Base-by-base conservation (phyloP, 2,329 filamentous ascomycete genomes). In the Beauveria pseudobassiana region DNA sequence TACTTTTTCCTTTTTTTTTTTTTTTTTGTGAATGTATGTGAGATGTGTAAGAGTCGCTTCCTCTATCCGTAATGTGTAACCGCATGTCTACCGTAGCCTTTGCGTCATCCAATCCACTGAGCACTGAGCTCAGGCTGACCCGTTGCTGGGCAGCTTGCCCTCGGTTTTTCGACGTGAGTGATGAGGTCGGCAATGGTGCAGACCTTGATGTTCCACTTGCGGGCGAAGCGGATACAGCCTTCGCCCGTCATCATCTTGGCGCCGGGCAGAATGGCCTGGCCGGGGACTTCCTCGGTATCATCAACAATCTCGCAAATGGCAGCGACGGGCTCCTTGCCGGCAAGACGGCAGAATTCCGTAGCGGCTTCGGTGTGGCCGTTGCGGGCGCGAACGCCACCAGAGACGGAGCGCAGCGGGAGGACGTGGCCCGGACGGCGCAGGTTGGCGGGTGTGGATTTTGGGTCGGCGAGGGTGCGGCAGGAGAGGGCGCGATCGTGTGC, bases 161-260 rank as follows among this genome's bases (percentile, higher is more conserved):
- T 93, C 87, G 45, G 81, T 87, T 86, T 87, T 74, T 95, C 88
- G 63, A 96, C 78, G 73, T 96, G 89, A 62, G 79, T 80, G 30
- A 93, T 88, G 76, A 99, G 75, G 75, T 93, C 92, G 72, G 93
- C 92, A 76, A 99, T 98, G 34, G 95, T 98, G 77, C 93, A 96
- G 63, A 96, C 91, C 79, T 89, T 95, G 68, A 99, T 79, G 5
- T 92, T 92, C 87, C 89, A 98, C 75, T 82, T 87, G 75, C 86
- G 86, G 30, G 92, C 95, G 81, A 99, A 99, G 56, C 81, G 83
- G 71, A 99, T 79, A 77, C 93, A 97, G 43, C 85, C 90, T 77
- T 96, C 91, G 65, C 91, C 86, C 67, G 92, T 80, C 86, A 98
- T 87, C 95, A 99, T 99, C 28, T 89, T 91, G n/a, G 87, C 84